Conservation (phyloP, 2,329 filamentous ascomycete genomes). For the Diaporthe ampelina region DNA sequence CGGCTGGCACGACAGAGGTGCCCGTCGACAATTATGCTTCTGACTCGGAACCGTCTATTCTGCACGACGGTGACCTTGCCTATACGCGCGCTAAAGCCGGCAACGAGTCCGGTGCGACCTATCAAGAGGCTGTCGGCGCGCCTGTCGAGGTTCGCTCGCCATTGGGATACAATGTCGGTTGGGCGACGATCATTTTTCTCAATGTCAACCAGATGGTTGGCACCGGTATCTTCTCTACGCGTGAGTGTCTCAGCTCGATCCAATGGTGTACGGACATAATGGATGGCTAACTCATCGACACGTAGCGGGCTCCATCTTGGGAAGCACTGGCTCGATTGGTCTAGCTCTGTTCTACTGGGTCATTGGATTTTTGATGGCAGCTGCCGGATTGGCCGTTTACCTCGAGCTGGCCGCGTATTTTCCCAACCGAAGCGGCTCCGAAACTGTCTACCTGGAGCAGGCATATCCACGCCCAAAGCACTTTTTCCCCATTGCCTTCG, state of each 20-base stretch:
- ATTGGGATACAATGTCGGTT: constrained; percentile 70
- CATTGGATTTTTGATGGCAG: constrained; percentile 29
- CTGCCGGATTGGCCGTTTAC: constrained; percentile 30
- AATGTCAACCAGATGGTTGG: constrained; percentile 75
- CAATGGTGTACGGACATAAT: not conserved
- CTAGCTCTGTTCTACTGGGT: constrained; percentile 33
- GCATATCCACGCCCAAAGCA: constrained; percentile 69
- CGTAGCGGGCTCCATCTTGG: constrained; percentile 2
- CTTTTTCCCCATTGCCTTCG: constrained; percentile 69
- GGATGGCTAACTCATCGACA: not conserved
- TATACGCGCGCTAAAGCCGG: constrained; percentile 53
- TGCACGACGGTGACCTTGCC: constrained; percentile 57
- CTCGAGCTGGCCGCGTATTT: constrained; percentile 31
- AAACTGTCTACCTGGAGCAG: constrained; percentile 72
- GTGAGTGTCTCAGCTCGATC: not conserved
- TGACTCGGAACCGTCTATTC: constrained; percentile 47
- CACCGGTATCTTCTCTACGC: constrained; percentile 66
- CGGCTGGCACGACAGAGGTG: constrained; percentile 10
- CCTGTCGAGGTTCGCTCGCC: constrained; percentile 72
- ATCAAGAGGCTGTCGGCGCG: constrained; percentile 73
- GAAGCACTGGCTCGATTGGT: constrained; percentile 11
- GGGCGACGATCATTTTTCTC: constrained; percentile 67
- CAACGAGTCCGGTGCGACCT: constrained; percentile 58
- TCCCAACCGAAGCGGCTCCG: constrained; percentile 68
- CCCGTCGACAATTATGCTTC: constrained; percentile 35